These are phyloP conservation scores for Russula sp. DNA, from an alignment of 768 basidiomycete species.

Conservation along the genomic window DNA sequence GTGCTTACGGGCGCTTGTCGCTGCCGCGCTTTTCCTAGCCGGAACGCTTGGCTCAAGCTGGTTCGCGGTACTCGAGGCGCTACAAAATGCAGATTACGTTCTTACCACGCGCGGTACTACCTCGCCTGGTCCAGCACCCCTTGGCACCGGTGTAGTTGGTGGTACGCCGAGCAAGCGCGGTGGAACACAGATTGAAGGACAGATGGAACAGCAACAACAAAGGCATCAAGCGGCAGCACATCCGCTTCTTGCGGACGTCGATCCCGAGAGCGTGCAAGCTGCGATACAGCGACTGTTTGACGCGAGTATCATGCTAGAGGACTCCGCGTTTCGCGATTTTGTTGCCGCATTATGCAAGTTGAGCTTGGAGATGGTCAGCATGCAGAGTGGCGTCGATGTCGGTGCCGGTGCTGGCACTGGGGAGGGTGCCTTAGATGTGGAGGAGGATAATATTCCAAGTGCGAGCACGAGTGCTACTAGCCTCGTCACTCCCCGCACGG, in stretches of 20 bases:
- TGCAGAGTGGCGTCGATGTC: constrained; percentile 53
- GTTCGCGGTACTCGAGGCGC: constrained; percentile 85
- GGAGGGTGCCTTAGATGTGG: constrained; percentile 23
- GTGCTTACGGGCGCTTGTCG: constrained; percentile 80
- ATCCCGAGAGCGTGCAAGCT: constrained; percentile 67
- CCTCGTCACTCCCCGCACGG: constrained; percentile 43
- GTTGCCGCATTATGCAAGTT: constrained; percentile 74
- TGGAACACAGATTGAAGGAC: constrained; percentile 20
- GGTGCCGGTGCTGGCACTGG: not conserved
- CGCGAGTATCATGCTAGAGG: constrained; percentile 77
- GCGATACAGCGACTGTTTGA: constrained; percentile 86
- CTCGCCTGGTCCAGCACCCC: constrained; percentile 9
- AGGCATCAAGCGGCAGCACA: constrained; percentile 36
- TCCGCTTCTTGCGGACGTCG: constrained; percentile 67
- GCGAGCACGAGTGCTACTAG: constrained; percentile 36
- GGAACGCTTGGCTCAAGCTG: constrained; percentile 87
- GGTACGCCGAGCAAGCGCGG: constrained; percentile 10
- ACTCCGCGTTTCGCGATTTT: constrained; percentile 78
- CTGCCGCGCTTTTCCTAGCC: constrained; percentile 75
- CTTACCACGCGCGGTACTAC: constrained; percentile 57
- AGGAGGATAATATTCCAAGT: constrained; percentile 42
- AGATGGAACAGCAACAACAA: constrained; percentile 16
- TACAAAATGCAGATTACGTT: constrained; percentile 95
- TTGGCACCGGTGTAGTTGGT: constrained; percentile 31
- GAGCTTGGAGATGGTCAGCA: constrained; percentile 89